Conservation (phyloP, 306 rosid genomes). For the Gleditsia sinensis region DNA sequence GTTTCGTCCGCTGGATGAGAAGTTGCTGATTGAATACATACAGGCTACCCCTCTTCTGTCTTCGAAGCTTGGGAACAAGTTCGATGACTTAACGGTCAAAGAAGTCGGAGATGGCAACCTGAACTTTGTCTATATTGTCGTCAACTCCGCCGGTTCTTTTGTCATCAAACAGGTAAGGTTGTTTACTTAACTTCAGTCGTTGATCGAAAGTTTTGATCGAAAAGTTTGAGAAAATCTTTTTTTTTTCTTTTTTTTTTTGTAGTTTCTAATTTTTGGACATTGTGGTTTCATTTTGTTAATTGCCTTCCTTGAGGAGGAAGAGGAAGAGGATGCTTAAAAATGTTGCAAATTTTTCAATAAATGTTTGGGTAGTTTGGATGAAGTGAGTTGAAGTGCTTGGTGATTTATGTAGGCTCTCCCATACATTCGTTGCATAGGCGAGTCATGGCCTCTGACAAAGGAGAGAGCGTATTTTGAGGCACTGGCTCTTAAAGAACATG, state of each 20-base stretch:
- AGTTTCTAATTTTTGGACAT: not conserved
- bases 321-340: not conserved
- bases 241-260: not conserved
- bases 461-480: conserved; percentile 94
- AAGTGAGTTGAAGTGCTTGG: not conserved
- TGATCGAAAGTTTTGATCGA: not conserved
- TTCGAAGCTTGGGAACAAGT: conserved; percentile 54
- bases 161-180: conserved; percentile 82
- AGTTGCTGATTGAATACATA: conserved; percentile 67
- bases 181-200: conserved; percentile 26
- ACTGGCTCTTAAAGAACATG: conserved; percentile 48
- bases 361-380: not conserved
- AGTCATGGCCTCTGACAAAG: conserved; percentile 92
- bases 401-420: conserved; percentile 71
- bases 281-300: not conserved
- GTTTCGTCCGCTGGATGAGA: conserved; percentile 68
- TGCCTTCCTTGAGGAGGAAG: not conserved
- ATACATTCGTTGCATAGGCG: conserved; percentile 81
- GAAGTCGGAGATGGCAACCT: conserved; percentile 98
- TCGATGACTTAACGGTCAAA: conserved; percentile 55
- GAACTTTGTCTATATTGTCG: conserved; percentile 71
- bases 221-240: not conserved
- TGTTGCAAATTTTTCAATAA: not conserved
- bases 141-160: conserved; percentile 64
- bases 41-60: conserved; percentile 68